These are phyloP conservation scores for Sequoiadendron giganteum DNA, from an alignment of 75 land plant genomes.

Conservation along the genomic window DNA sequence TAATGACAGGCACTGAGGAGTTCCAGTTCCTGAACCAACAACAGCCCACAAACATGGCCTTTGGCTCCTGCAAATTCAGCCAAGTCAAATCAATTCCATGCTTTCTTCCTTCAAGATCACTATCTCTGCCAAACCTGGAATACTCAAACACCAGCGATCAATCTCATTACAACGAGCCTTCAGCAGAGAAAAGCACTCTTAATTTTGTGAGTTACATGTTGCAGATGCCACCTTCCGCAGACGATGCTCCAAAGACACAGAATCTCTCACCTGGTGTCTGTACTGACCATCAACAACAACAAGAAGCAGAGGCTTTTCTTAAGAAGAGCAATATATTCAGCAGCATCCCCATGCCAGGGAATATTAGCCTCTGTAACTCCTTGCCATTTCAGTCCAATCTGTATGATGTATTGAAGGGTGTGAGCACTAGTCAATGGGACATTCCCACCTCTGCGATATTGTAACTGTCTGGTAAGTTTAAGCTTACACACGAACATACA, in stretches of 20 bases:
- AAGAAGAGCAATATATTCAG: background rate
- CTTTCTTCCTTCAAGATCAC: background rate
- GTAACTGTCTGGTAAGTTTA: background rate
- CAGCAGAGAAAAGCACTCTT: background rate
- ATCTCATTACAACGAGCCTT: background rate
- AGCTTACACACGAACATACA: background rate
- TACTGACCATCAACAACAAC: background rate
- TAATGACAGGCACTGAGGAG: background rate
- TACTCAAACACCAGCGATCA: background rate
- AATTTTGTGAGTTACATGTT: constrained; percentile 7
- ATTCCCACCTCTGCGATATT: background rate
- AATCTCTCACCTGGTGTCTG: background rate
- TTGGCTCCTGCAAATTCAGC: background rate
- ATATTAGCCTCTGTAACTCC: no score
- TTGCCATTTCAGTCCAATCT: constrained; percentile 6
- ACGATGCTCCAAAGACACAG: background rate
- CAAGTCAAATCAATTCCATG: background rate
- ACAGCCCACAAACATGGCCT: background rate
- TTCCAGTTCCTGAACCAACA: background rate
- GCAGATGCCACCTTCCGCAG: background rate
- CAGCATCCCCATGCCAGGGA: constrained; percentile 5
- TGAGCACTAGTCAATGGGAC: background rate
- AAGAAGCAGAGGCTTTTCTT: constrained; percentile 1
- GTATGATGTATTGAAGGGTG: constrained; percentile 7
- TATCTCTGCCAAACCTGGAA: background rate